phyloP scores from a whole-genome alignment of 345 rosid genomes.

The Lepidium africanum region DNA sequence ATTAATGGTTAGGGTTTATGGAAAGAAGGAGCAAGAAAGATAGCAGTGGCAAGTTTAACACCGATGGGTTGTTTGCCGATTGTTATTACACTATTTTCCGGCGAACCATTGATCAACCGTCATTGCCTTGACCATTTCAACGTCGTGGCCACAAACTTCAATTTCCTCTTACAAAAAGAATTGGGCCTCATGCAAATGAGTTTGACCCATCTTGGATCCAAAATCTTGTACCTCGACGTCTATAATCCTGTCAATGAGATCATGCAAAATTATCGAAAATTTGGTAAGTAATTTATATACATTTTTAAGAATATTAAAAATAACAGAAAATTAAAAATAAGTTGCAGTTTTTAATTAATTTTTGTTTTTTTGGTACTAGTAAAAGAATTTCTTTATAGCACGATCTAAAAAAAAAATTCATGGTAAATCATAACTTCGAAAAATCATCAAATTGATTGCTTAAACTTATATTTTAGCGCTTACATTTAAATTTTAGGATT shows the following conservation, averaged over 20 bases:
- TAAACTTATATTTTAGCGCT: neutral
- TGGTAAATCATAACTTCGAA: no score
- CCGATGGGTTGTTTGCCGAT: slow-evolving; percentile 83
- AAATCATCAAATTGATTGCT: no score
- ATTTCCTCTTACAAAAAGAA: slow-evolving; percentile 42
- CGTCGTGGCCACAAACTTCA: slow-evolving; percentile 40
- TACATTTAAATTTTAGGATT: neutral
- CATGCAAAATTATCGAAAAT: slow-evolving; percentile 30
- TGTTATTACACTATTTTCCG: slow-evolving; percentile 52
- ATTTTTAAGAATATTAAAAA: neutral
- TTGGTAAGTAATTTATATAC: slow-evolving; percentile 24
- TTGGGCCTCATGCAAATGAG: slow-evolving; percentile 29
- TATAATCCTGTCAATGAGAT: slow-evolving; percentile 43
- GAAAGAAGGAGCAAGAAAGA: slow-evolving; percentile 54
- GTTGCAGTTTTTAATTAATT: no score
- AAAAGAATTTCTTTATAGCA: no score
- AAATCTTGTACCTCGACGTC: slow-evolving; percentile 33
- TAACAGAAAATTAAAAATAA: no score
- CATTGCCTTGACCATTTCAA: slow-evolving; percentile 47
- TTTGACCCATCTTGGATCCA: slow-evolving; percentile 32
- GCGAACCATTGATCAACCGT: slow-evolving; percentile 31
- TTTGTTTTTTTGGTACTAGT: no score
- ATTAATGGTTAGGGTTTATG: slow-evolving; percentile 39
- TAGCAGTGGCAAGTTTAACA: slow-evolving; percentile 41
- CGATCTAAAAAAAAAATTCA: no score